Evolutionary conservation across 1,284 basidiomycete species (phyloP).

Genomic region (Leucoagaricus sp.): DNA sequence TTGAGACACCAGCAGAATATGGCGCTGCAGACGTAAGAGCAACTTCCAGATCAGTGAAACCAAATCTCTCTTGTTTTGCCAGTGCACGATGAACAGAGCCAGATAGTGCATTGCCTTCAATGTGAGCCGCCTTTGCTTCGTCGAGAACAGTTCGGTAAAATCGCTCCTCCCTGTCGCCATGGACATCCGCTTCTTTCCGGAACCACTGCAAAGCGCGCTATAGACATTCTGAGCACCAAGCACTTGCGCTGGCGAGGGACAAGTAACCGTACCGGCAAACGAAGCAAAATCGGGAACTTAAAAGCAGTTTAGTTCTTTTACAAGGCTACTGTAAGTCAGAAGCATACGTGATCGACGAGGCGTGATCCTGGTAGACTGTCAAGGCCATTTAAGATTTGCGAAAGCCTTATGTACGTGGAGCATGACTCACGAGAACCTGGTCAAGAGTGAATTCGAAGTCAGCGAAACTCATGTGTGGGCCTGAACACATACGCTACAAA

Average conservation of each 20-base stretch:
- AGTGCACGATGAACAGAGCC: conserved; percentile 25
- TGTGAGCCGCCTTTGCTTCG: conserved; percentile 22
- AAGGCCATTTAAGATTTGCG: not conserved
- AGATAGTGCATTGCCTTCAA: conserved; percentile 21
- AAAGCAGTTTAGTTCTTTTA: not conserved
- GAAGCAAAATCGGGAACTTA: not conserved
- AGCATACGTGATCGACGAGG: conserved; percentile 14
- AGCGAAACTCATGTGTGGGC: not conserved
- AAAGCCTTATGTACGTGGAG: too few species aligned
- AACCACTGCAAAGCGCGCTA: conserved; percentile 33
- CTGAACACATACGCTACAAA: not conserved
- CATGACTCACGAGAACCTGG: conserved; percentile 2
- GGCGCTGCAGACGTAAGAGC: conserved; percentile 30
- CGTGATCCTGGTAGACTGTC: conserved; percentile 8
- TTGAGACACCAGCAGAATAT: conserved; percentile 30
- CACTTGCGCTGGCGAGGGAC: too few species aligned
- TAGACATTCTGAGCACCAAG: not conserved
- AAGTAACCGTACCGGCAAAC: too few species aligned
- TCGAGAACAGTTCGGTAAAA: conserved; percentile 25
- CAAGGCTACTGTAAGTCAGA: not conserved
- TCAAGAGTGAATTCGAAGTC: not conserved
- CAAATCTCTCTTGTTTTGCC: conserved; percentile 28
- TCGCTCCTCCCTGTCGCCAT: conserved; percentile 21
- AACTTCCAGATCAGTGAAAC: conserved; percentile 28
- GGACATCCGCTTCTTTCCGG: conserved; percentile 26